These are phyloP conservation scores for Colletotrichum zoysiae DNA, from an alignment of 2,329 filamentous ascomycete species.

Conservation along the genomic window DNA sequence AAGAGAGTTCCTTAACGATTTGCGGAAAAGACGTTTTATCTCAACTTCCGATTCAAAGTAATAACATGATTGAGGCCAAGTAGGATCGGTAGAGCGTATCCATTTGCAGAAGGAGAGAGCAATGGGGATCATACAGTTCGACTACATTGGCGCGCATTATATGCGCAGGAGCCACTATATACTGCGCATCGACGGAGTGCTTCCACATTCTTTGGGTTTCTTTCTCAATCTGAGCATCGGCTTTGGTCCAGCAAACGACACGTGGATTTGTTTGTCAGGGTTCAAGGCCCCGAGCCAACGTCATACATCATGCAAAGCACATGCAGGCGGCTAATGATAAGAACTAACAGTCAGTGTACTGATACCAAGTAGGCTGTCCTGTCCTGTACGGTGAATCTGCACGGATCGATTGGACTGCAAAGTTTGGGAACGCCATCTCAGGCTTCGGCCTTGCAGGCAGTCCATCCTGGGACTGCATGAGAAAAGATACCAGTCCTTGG, in stretches of 20 bases:
- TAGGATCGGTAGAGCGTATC: background rate
- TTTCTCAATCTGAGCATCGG: background rate
- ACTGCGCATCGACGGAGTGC: background rate
- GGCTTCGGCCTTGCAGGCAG: background rate
- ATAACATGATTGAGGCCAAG: no score
- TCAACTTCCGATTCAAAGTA: background rate
- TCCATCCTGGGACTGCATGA: no score
- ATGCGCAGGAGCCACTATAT: rapidly evolving
- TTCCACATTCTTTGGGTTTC: background rate
- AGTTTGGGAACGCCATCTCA: no score
- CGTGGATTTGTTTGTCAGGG: background rate
- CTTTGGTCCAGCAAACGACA: background rate
- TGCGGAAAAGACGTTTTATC: background rate
- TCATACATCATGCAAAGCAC: background rate
- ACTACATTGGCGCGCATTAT: background rate
- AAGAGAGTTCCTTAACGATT: background rate
- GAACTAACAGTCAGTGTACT: no score
- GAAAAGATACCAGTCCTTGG: background rate
- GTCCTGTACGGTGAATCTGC: background rate
- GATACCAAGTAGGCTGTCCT: background rate
- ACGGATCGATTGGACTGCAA: background rate
- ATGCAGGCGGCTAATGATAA: background rate
- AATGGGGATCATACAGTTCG: background rate
- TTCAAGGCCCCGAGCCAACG: no score
- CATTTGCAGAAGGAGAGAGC: background rate